Evolutionary conservation across 805 yeast species (phyloP).

Genomic region (Yamadazyma akitaensis): DNA sequence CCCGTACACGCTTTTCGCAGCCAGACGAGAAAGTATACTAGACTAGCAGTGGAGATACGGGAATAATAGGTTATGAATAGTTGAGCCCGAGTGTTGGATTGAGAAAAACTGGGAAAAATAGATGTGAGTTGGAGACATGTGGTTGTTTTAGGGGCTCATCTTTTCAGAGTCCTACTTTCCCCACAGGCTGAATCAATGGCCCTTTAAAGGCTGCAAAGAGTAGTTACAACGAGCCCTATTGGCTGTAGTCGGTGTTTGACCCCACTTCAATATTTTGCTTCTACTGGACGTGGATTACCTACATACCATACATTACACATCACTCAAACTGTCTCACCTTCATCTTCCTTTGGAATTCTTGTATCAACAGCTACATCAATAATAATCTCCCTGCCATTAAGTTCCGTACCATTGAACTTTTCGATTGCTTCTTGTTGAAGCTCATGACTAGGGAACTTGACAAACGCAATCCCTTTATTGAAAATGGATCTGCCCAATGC

Average conservation of each 20-base stretch:
- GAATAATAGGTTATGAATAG: no score
- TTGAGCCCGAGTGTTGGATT: no score
- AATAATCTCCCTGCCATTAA: constrained; percentile 62
- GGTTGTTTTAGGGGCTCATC: no score
- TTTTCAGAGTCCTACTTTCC: no score
- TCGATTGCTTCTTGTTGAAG: constrained; percentile 70
- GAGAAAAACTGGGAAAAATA: no score
- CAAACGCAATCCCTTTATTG: constrained; percentile 66
- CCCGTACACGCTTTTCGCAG: no score
- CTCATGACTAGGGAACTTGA: constrained; percentile 56
- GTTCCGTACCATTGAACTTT: constrained; percentile 60
- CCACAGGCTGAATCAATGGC: no score
- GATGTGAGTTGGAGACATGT: no score
- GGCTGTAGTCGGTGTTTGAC: constrained; percentile 1
- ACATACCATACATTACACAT: constrained; percentile 1
- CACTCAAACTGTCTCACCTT: neutral
- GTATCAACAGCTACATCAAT: constrained; percentile 75
- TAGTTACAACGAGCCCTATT: neutral
- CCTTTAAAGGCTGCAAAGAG: no score
- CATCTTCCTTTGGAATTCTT: constrained; percentile 26
- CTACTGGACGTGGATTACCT: neutral
- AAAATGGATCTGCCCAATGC: constrained; percentile 44
- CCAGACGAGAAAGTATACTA: no score
- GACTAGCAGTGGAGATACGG: no score
- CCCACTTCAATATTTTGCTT: no score